These are phyloP conservation scores for Xerocomus potaroensis DNA, from an alignment of 768 basidiomycete species.

Conservation along the genomic window DNA sequence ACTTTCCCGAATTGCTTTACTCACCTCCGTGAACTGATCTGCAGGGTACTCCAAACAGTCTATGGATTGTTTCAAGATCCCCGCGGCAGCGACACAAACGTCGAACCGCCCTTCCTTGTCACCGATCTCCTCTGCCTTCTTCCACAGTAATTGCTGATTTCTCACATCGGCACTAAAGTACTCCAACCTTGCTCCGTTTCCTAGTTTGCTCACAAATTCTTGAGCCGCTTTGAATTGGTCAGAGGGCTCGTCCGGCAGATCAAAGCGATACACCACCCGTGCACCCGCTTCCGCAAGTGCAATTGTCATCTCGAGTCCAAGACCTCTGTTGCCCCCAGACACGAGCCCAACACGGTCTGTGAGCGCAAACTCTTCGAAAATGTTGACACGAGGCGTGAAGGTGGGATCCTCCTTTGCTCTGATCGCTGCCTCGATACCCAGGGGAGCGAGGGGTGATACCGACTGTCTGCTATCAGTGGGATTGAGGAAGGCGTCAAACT, in stretches of 20 bases:
- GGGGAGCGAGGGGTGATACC: conserved; percentile 51
- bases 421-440: conserved; percentile 61
- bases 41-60: conserved; percentile 66
- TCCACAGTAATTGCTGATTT: conserved; percentile 59
- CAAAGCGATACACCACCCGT: conserved; percentile 63
- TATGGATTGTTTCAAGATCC: conserved; percentile 55
- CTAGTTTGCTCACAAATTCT: conserved; percentile 48
- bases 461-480: no score
- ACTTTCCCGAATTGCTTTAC: conserved; percentile 5
- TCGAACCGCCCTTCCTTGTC: conserved; percentile 69
- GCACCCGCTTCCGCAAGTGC: conserved; percentile 71
- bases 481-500: no score
- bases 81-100: conserved; percentile 74
- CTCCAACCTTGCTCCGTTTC: conserved; percentile 43
- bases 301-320: conserved; percentile 80
- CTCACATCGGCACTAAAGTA: conserved; percentile 65
- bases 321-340: conserved; percentile 61
- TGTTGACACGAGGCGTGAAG: conserved; percentile 40
- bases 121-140: conserved; percentile 53
- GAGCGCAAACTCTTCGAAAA: conserved; percentile 58
- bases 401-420: conserved; percentile 36
- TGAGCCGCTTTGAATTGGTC: conserved; percentile 53
- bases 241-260: conserved; percentile 52
- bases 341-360: conserved; percentile 56
- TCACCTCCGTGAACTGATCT: conserved; percentile 59